Evolutionary conservation across 2,329 filamentous ascomycete genomes (phyloP).

Genomic region (Dothideomycetes sp.): DNA sequence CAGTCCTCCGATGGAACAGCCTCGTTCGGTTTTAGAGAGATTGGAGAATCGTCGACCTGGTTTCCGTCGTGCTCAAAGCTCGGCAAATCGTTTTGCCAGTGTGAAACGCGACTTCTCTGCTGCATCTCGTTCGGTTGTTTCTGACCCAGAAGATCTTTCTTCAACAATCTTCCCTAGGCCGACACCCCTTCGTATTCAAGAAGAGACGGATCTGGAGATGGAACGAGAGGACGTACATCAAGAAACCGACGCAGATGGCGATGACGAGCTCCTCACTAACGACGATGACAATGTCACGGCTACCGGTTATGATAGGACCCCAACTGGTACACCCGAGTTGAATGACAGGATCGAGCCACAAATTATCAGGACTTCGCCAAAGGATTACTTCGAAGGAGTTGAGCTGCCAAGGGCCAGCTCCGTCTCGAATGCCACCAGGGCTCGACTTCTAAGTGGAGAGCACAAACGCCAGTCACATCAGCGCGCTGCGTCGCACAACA

Average conservation of each 20-base stretch:
- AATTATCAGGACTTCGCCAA: neutral
- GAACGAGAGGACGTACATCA: slow-evolving; percentile 38
- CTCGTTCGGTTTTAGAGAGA: slow-evolving; percentile 48
- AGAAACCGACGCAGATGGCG: slow-evolving; percentile 76
- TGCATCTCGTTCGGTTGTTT: slow-evolving; percentile 45
- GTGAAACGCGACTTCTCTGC: slow-evolving; percentile 40
- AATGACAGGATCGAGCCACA: slow-evolving; percentile 12
- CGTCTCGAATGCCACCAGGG: slow-evolving; percentile 4
- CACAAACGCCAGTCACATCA: slow-evolving; percentile 39
- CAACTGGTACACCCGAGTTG: slow-evolving; percentile 1
- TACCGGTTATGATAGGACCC: slow-evolving; percentile 14
- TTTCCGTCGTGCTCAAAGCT: slow-evolving; percentile 42
- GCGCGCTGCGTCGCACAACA: slow-evolving; percentile 70
- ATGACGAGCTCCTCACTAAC: slow-evolving; percentile 80
- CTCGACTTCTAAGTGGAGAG: slow-evolving; percentile 15
- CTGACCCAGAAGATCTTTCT: slow-evolving; percentile 46
- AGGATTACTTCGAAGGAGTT: slow-evolving; percentile 7
- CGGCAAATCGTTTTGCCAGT: slow-evolving; percentile 22
- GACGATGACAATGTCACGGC: slow-evolving; percentile 50
- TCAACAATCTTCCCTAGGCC: slow-evolving; percentile 27
- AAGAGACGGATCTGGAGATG: slow-evolving; percentile 33
- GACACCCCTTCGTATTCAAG: slow-evolving; percentile 36
- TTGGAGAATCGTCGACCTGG: slow-evolving; percentile 47
- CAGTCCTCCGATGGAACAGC: slow-evolving; percentile 51
- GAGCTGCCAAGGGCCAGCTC: slow-evolving; percentile 1